Evolutionary conservation across 176 grass and related monocot genomes (phyloP).

Genomic region (Rhynchospora tenuis): DNA sequence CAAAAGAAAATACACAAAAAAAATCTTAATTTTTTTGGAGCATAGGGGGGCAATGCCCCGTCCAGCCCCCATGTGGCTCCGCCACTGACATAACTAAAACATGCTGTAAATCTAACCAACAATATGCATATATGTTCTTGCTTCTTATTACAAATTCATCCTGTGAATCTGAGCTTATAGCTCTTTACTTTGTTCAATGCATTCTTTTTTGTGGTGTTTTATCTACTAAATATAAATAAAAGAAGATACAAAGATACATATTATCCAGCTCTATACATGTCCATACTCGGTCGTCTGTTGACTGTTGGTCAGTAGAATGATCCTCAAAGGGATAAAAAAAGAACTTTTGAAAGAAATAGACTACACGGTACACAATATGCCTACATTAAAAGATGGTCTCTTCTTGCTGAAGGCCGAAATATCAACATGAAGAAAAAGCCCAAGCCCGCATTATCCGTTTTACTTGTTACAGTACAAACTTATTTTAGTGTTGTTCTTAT

Average conservation of each 20-base stretch:
- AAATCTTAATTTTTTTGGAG: too few species aligned
- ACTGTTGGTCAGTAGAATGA: neutral
- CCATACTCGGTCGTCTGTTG: neutral
- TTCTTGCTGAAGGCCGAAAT: neutral
- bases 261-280: neutral
- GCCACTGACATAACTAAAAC: neutral
- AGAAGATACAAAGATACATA: neutral
- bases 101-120: neutral
- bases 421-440: neutral
- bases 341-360: neutral
- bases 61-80: too few species aligned
- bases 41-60: too few species aligned
- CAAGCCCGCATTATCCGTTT: neutral
- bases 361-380: neutral
- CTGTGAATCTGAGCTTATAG: neutral
- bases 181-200: neutral
- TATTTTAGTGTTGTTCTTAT: neutral
- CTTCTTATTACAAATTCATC: neutral
- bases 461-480: neutral
- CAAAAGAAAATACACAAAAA: too few species aligned
- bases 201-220: neutral
- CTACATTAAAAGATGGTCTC: neutral
- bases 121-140: too few species aligned
- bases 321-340: neutral
- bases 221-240: neutral